Conservation (phyloP, 164 flowering plant species). For the Magnolia changhungtana region DNA sequence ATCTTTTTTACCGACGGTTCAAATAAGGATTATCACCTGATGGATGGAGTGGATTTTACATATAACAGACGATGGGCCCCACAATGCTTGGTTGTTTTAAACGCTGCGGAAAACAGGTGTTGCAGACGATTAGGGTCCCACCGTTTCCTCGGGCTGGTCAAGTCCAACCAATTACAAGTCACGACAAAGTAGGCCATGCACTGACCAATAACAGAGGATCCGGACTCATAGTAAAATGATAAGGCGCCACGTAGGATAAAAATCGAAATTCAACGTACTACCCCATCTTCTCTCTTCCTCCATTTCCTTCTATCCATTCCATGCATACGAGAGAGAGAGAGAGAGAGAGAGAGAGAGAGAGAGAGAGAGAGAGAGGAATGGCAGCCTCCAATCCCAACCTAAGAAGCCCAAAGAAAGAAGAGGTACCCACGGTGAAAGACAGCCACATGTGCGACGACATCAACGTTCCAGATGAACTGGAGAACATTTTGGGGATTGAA, state of each 20-base stretch:
- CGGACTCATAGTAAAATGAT: constrained; percentile 34
- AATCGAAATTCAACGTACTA: neutral
- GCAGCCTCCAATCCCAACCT: constrained; percentile 24
- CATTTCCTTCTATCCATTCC: neutral
- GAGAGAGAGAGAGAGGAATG: constrained; percentile 15
- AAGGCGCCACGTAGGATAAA: constrained; percentile 36
- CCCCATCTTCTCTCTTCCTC: too few species aligned
- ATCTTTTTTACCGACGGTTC: too few species aligned
- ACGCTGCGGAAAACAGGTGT: too few species aligned
- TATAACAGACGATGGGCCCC: too few species aligned
- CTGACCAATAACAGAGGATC: too few species aligned
- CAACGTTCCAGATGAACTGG: constrained; percentile 31
- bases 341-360: constrained; percentile 7
- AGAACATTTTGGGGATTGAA: constrained; percentile 32
- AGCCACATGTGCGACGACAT: constrained; percentile 5
- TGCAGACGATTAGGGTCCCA: neutral
- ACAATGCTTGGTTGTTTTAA: too few species aligned
- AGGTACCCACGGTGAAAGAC: constrained; percentile 31
- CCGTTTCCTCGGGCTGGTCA: neutral
- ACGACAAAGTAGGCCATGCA: constrained; percentile 3
- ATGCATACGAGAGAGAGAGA: neutral
- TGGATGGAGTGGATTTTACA: too few species aligned
- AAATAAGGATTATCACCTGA: too few species aligned
- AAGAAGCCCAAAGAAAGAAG: constrained; percentile 44
- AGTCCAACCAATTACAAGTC: constrained; percentile 3